phyloP scores from a whole-genome alignment of 305 asterid genomes.

The Galium porrigens region DNA sequence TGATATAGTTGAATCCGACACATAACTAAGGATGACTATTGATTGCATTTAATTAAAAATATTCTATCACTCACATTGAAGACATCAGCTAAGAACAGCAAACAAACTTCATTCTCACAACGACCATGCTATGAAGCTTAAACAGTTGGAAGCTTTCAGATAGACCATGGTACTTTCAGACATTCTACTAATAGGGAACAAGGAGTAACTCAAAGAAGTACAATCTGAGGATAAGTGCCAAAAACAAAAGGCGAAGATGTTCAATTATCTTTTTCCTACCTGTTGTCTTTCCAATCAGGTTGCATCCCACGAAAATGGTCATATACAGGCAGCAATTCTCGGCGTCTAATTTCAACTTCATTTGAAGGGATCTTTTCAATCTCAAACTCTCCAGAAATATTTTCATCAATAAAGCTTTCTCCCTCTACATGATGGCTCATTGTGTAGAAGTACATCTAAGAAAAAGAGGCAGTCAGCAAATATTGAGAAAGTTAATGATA shows the following conservation, averaged over 20 bases:
- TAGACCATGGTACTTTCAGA: not conserved
- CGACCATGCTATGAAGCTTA: not conserved
- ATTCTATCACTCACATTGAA: not conserved
- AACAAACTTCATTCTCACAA: not conserved
- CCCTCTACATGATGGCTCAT: slow-evolving; percentile 35
- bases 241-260: not conserved
- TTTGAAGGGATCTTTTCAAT: slow-evolving; percentile 52
- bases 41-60: not conserved
- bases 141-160: not conserved
- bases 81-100: not conserved
- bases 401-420: slow-evolving; percentile 20
- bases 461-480: slow-evolving; percentile 10
- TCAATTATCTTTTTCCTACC: slow-evolving; percentile 14
- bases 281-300: slow-evolving; percentile 24
- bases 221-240: not conserved
- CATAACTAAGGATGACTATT: not conserved
- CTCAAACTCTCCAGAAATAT: slow-evolving; percentile 52
- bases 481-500: not conserved
- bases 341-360: slow-evolving; percentile 66
- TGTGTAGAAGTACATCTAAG: slow-evolving; percentile 59
- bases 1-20: too few relatives aligned
- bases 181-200: not conserved
- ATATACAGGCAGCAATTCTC: slow-evolving; percentile 67
- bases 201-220: not conserved
- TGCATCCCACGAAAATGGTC: slow-evolving; percentile 49